These are phyloP conservation scores for Claviceps africana DNA, from an alignment of 2,329 filamentous ascomycete genomes.

Conservation along the genomic window DNA sequence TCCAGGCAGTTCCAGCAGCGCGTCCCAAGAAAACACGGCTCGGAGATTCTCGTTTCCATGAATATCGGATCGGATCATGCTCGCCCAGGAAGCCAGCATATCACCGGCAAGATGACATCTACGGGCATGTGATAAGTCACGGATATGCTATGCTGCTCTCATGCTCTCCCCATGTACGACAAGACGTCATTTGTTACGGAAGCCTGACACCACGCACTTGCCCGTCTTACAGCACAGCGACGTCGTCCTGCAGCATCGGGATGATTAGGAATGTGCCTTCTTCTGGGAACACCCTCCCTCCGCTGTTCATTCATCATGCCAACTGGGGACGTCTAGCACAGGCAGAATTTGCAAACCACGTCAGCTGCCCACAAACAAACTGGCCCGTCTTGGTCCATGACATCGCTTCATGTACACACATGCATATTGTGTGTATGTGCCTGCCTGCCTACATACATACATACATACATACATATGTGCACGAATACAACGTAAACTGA, in stretches of 20 bases:
- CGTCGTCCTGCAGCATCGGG: conserved; percentile 2
- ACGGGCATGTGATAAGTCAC: not conserved
- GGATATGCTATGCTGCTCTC: too few relatives aligned
- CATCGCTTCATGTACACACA: not conserved
- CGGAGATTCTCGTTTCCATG: not conserved
- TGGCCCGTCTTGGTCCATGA: not conserved
- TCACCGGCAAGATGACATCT: not conserved
- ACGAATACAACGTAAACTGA: not conserved
- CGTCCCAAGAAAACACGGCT: not conserved
- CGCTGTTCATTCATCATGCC: not conserved
- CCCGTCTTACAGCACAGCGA: not conserved
- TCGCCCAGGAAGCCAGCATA: not conserved
- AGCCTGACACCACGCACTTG: conserved; percentile 1
- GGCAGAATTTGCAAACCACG: not conserved
- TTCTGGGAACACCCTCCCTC: not conserved
- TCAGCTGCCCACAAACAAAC: not conserved
- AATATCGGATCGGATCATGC: not conserved
- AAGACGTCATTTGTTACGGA: not conserved
- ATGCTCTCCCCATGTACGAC: not conserved
- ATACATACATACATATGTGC: not conserved
- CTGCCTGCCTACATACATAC: not conserved
- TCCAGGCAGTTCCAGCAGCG: not conserved
- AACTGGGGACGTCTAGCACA: not conserved
- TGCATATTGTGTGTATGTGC: not conserved
- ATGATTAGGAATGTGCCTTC: conserved; percentile 1